Base-by-base conservation (phyloP, 768 basidiomycete species). In the Suillus bovinus region DNA sequence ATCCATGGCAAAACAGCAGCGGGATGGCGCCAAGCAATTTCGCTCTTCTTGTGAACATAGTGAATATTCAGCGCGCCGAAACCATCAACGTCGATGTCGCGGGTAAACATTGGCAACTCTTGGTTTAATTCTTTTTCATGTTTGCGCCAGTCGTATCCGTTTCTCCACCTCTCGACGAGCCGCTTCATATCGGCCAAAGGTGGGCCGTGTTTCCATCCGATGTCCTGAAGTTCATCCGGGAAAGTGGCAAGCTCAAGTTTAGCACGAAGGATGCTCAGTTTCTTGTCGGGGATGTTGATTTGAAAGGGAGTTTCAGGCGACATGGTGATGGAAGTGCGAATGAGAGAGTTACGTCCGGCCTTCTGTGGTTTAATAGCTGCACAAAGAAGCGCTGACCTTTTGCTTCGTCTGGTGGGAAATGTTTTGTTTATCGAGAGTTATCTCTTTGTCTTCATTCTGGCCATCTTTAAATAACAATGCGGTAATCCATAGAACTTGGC, bases 1-100 rank as follows among this genome's bases (percentile, higher is more conserved):
- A 88, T 46, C 87, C 87, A 62, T 88, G 86, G 14, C 86, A 79
- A 64, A 84, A 87, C 31, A 88, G 72, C 20, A 89, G 69, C 1
- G 86, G 86, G 33, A 88, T 82, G 0, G 86, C 85, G n/a, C 74
- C 70, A 1, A 63, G n/a, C 63, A 0, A 75, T 66, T 10, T 63
- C 60, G 66, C 85, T 86, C 69, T 74, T 79, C 71, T 83, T 76
- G 69, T 87, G 85, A 13, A 87, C 78, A 58, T 85, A 88, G 64
- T 89, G 86, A 8, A 87, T 79, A 62, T 82, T 80, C 47, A 86
- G 72, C 5, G 74, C 69, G 0, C 79, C 84, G 61, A 80, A 80
- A 3, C 75, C 77, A 11, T 80, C 80, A 2, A 87, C 79, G 2
- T 76, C 70, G 27, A 88, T 79, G 42, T 83, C 80, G 20, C 77